These are phyloP conservation scores for Periconia sp. DNA, from an alignment of 2,329 filamentous ascomycete species.

Conservation along the genomic window DNA sequence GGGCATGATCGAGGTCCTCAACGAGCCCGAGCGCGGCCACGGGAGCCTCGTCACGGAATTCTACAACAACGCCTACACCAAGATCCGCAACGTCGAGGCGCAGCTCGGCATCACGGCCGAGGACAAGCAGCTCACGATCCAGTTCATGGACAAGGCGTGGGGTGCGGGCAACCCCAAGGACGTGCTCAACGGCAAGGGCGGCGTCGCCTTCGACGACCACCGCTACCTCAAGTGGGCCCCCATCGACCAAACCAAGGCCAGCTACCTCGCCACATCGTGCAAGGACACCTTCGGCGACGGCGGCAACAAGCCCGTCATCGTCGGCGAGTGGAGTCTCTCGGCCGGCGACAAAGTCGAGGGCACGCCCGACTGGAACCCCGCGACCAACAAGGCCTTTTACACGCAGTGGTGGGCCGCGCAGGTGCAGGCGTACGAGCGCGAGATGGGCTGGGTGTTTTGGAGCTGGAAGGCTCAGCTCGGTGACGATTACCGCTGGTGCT, in stretches of 20 bases:
- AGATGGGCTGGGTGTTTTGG: slow-evolving; percentile 63
- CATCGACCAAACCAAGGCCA: slow-evolving; percentile 48
- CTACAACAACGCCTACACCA: slow-evolving; percentile 52
- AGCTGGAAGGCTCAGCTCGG: slow-evolving; percentile 57
- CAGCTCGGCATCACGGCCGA: slow-evolving; percentile 44
- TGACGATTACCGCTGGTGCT: slow-evolving; percentile 54
- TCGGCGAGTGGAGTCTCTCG: slow-evolving; percentile 62
- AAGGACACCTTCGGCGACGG: slow-evolving; percentile 47
- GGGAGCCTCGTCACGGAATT: slow-evolving; percentile 34
- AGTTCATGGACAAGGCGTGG: slow-evolving; percentile 58
- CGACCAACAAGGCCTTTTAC: slow-evolving; percentile 53
- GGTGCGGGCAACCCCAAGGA: slow-evolving; percentile 57
- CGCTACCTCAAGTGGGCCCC: slow-evolving; percentile 60
- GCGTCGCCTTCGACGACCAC: slow-evolving; percentile 60
- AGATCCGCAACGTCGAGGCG: slow-evolving; percentile 53
- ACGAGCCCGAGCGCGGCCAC: slow-evolving; percentile 55
- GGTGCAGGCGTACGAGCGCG: slow-evolving; percentile 56
- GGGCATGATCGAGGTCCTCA: slow-evolving; percentile 61
- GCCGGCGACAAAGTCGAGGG: slow-evolving; percentile 54
- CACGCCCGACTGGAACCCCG: slow-evolving; percentile 47
- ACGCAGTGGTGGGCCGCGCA: slow-evolving; percentile 60
- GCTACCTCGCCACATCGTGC: slow-evolving; percentile 57
- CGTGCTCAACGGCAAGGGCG: slow-evolving; percentile 45
- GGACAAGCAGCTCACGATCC: slow-evolving; percentile 55
- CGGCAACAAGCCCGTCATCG: slow-evolving; percentile 47